Percentiles rank a stretch among this genome's conserved stretches.
phyloP scores from a whole-genome alignment of 148 eudicot genomes.

The Chenopodium quinoa region DNA sequence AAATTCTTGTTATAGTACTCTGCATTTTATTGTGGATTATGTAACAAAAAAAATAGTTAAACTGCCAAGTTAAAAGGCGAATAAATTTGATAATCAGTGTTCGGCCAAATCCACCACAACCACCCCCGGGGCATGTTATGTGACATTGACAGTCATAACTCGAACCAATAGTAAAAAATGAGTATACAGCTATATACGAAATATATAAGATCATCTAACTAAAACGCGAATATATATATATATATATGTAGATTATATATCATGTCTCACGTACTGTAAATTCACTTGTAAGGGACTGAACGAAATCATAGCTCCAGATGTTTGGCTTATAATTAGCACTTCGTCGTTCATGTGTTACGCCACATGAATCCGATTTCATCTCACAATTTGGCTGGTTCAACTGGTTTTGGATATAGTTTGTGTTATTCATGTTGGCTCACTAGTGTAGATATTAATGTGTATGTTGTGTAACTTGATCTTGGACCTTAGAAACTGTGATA shows the following conservation, averaged over 20 bases:
- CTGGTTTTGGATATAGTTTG: background rate
- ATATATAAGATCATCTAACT: too few relatives aligned
- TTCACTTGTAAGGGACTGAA: slow-evolving; percentile 24
- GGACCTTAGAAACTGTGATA: background rate
- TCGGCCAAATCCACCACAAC: too few relatives aligned
- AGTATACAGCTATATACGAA: too few relatives aligned
- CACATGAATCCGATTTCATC: background rate
- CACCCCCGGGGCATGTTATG: too few relatives aligned
- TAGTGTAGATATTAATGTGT: background rate
- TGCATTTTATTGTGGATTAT: too few relatives aligned
- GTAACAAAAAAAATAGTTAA: too few relatives aligned
- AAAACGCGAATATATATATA: too few relatives aligned
- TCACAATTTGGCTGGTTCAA: background rate
- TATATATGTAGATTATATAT: background rate
- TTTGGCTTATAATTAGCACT: slow-evolving; percentile 41
- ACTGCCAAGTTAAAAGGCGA: too few relatives aligned
- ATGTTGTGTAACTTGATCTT: background rate
- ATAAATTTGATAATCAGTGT: too few relatives aligned
- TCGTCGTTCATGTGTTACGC: slow-evolving; percentile 11
- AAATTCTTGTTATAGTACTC: background rate
- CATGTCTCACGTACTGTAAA: slow-evolving; percentile 18
- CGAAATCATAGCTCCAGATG: slow-evolving; percentile 39
- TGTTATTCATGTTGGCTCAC: background rate
- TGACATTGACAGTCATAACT: too few relatives aligned
- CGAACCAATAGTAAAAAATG: too few relatives aligned